Conservation (phyloP, 192 early-diverging fungal genomes). For the Gonapodya prolifera region DNA sequence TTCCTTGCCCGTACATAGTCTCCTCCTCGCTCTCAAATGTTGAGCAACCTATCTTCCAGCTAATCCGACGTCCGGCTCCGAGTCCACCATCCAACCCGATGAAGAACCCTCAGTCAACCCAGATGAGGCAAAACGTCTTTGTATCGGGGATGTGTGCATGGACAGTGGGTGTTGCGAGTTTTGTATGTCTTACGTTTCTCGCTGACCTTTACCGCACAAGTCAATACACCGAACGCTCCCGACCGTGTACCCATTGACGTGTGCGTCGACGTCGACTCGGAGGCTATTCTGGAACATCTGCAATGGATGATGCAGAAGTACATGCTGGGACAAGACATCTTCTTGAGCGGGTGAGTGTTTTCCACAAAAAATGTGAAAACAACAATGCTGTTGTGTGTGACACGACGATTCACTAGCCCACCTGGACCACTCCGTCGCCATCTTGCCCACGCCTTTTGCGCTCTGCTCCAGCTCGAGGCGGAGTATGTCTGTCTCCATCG, state of each 20-base stretch:
- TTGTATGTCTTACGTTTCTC: too few species aligned
- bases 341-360: slow-evolving; percentile 55
- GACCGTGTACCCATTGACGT: not conserved
- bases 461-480: slow-evolving; percentile 43
- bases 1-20: not conserved
- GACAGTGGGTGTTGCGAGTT: slow-evolving; percentile 7
- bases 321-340: slow-evolving; percentile 66
- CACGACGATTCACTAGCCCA: slow-evolving; percentile 20
- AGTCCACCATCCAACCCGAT: not conserved
- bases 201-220: too few species aligned
- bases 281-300: slow-evolving; percentile 30
- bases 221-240: not conserved
- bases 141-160: slow-evolving; percentile 43
- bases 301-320: slow-evolving; percentile 79
- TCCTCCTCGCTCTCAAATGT: not conserved
- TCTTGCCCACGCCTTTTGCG: slow-evolving; percentile 53
- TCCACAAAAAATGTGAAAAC: too few species aligned
- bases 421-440: slow-evolving; percentile 55
- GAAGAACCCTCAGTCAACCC: not conserved
- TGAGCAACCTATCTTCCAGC: not conserved
- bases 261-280: not conserved
- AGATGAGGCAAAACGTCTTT: slow-evolving; percentile 15
- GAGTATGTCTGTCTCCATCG: slow-evolving; percentile 62
- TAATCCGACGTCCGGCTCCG: not conserved
- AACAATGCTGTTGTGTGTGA: not conserved